These are phyloP conservation scores for Lasiodiplodia hormozganensis DNA, from an alignment of 2,329 filamentous ascomycete species.

Conservation along the genomic window DNA sequence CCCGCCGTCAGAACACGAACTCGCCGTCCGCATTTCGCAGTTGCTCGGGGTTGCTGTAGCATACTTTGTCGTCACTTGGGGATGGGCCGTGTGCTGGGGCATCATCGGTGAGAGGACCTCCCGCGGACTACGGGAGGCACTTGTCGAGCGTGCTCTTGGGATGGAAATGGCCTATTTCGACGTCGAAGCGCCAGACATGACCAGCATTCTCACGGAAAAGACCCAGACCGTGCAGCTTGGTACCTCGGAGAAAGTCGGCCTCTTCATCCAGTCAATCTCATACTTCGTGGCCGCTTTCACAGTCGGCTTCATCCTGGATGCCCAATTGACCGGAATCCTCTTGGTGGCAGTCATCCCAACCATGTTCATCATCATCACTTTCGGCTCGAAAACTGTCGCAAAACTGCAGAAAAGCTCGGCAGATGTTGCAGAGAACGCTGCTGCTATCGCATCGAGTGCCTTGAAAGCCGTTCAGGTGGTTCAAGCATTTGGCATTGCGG, in stretches of 20 bases:
- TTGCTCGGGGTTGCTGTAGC: constrained; percentile 54
- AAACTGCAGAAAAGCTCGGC: constrained; percentile 49
- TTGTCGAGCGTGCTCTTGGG: constrained; percentile 57
- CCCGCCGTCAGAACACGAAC: constrained; percentile 54
- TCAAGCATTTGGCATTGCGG: constrained; percentile 56
- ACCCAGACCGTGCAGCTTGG: constrained; percentile 55
- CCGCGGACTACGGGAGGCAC: constrained; percentile 53
- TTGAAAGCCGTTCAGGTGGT: constrained; percentile 56
- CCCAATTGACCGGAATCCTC: constrained; percentile 51
- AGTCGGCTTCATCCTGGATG: constrained; percentile 54
- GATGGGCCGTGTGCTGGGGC: constrained; percentile 58
- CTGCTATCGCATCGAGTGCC: constrained; percentile 53
- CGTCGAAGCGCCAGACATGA: constrained; percentile 57
- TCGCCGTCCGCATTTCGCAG: constrained; percentile 50
- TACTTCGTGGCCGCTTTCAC: constrained; percentile 55
- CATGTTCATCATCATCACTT: constrained; percentile 52
- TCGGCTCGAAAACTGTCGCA: constrained; percentile 51
- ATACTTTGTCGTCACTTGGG: constrained; percentile 59
- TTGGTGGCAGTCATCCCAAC: constrained; percentile 57
- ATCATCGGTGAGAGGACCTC: constrained; percentile 59
- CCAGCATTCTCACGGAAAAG: constrained; percentile 53
- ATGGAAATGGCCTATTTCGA: constrained; percentile 62
- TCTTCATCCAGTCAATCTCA: constrained; percentile 54
- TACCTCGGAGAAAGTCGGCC: constrained; percentile 55
- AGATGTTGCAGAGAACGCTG: constrained; percentile 50